A percentile compares a stretch with the other conserved stretches of the same genome.
Evolutionary conservation across 495 filamentous ascomycete species (phyloP).

Genomic region (Penicillium arizonense): DNA sequence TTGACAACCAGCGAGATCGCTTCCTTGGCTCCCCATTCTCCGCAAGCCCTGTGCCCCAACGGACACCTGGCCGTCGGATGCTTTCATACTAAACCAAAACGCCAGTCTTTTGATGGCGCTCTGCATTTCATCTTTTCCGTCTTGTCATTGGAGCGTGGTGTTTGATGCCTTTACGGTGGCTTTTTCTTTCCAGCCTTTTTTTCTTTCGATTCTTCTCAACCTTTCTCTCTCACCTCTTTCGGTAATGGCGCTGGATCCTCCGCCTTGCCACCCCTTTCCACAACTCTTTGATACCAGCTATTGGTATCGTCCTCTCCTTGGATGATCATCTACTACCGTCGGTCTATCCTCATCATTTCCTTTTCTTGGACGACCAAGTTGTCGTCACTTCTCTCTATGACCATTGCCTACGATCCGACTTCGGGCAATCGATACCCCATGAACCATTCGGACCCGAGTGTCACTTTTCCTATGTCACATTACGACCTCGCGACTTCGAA

Average conservation of each 20-base stretch:
- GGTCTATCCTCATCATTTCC: slow-evolving; percentile 14
- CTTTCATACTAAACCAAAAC: slow-evolving; percentile 57
- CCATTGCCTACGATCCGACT: slow-evolving; percentile 11
- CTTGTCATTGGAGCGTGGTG: slow-evolving; percentile 28
- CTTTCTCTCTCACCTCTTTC: slow-evolving; percentile 5
- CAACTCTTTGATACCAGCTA: slow-evolving; percentile 15
- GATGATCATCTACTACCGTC: neutral
- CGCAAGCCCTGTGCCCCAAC: slow-evolving; percentile 51
- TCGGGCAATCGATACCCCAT: slow-evolving; percentile 10
- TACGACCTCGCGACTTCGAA: slow-evolving; percentile 21
- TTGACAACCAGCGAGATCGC: slow-evolving; percentile 32
- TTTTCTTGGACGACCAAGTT: slow-evolving; percentile 8
- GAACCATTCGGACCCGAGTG: slow-evolving; percentile 15
- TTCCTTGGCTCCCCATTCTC: slow-evolving; percentile 51
- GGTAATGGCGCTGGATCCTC: neutral
- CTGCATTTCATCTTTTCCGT: slow-evolving; percentile 8
- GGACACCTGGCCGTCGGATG: slow-evolving; percentile 64
- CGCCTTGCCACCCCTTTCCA: neutral
- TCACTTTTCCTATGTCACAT: slow-evolving; percentile 31
- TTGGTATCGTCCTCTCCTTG: slow-evolving; percentile 25
- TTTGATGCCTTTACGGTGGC: slow-evolving; percentile 17
- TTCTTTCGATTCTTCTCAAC: slow-evolving; percentile 1
- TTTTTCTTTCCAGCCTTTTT: slow-evolving; percentile 13
- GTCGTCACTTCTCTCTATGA: slow-evolving; percentile 8
- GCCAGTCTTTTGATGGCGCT: neutral